Percentiles rank a stretch among this genome's conserved stretches.
phyloP scores from a whole-genome alignment of 306 rosid species.

The Datisca glomerata region DNA sequence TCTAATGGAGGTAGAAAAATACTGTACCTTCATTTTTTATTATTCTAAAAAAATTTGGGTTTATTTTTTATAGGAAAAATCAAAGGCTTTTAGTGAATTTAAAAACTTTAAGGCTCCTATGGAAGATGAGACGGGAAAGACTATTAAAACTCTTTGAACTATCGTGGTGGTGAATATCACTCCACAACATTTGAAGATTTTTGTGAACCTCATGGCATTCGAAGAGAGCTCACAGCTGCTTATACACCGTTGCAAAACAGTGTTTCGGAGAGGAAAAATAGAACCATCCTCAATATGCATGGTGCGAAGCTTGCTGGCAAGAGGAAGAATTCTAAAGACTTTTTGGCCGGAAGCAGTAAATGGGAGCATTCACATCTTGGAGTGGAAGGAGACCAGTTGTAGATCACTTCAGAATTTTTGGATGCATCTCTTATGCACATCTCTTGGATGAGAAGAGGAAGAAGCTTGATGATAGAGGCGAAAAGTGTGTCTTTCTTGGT shows the following conservation, averaged over 20 bases:
- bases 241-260: neutral
- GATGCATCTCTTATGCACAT: too few species aligned
- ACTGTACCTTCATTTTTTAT: neutral
- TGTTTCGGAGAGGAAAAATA: neutral
- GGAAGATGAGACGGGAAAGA: neutral
- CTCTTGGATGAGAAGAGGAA: too few species aligned
- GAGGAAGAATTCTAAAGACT: constrained; percentile 2
- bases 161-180: neutral
- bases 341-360: neutral
- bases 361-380: neutral
- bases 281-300: constrained; percentile 2
- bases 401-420: too few species aligned
- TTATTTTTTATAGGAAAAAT: constrained; percentile 1
- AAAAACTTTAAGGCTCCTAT: neutral
- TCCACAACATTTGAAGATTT: neutral
- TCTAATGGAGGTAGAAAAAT: neutral
- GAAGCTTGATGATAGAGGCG: too few species aligned
- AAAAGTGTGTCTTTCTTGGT: too few species aligned
- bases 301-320: neutral
- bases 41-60: neutral
- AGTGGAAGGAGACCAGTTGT: too few species aligned
- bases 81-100: neutral
- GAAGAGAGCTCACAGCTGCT: neutral
- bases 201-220: neutral
- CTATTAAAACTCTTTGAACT: neutral